Conservation (phyloP, 2,329 filamentous ascomycete species). For the Aspergillus glaucus region DNA sequence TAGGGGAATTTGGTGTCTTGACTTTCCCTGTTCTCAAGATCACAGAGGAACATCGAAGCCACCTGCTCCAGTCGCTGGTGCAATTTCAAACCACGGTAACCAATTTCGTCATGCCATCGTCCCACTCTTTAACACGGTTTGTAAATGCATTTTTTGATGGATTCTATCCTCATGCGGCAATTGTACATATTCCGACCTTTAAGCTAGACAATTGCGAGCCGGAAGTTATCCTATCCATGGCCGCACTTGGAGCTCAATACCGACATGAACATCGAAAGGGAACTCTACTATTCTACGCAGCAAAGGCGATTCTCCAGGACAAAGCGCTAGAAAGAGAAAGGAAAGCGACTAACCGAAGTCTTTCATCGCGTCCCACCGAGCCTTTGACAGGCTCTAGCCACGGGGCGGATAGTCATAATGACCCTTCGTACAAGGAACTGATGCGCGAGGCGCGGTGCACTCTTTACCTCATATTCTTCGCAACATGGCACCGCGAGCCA, state of each 20-base stretch:
- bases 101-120: conserved; percentile 56
- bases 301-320: conserved; percentile 58
- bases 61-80: conserved; percentile 2
- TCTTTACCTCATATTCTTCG: conserved; percentile 17
- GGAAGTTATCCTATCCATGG: conserved; percentile 59
- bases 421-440: neutral
- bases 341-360: neutral
- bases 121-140: conserved; percentile 60
- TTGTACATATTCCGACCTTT: conserved; percentile 62
- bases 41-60: conserved; percentile 2
- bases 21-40: conserved; percentile 5
- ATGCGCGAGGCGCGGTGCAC: conserved; percentile 7
- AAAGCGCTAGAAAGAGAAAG: conserved; percentile 30
- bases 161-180: conserved; percentile 52
- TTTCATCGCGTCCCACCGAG: neutral
- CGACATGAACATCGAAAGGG: conserved; percentile 35
- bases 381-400: neutral
- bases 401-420: neutral
- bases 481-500: conserved; percentile 18
- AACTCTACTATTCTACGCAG: conserved; percentile 41
- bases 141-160: conserved; percentile 62
- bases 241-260: conserved; percentile 48
- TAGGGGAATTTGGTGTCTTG: conserved; percentile 7
- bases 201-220: conserved; percentile 54
- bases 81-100: neutral